Evolutionary conservation across 176 grass and related monocot genomes (phyloP).

Genomic region (maize (Zea mays)): DNA sequence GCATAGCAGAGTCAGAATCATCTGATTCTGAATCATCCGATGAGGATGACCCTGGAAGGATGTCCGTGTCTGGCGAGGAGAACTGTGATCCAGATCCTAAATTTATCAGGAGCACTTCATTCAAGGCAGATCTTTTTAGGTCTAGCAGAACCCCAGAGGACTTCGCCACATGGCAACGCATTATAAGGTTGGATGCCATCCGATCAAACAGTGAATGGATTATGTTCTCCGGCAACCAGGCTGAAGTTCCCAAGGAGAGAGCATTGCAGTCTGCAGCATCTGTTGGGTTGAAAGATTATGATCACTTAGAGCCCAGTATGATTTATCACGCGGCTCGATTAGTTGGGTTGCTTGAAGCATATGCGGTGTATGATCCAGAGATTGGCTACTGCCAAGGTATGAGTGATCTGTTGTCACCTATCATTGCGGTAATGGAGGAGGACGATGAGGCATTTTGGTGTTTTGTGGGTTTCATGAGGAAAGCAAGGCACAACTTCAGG

Average conservation of each 20-base stretch:
- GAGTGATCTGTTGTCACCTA: slow-evolving; percentile 93
- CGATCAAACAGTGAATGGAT: slow-evolving; percentile 81
- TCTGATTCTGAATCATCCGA: slow-evolving; percentile 84
- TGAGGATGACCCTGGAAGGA: slow-evolving; percentile 70
- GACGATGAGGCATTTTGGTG: slow-evolving; percentile 96
- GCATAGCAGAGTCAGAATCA: slow-evolving; percentile 66
- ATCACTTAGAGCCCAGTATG: slow-evolving; percentile 72
- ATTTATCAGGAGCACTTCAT: slow-evolving; percentile 52
- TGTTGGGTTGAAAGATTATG: slow-evolving; percentile 72
- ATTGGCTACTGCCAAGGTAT: slow-evolving; percentile 98
- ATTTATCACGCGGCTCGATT: slow-evolving; percentile 79
- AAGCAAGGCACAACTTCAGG: slow-evolving; percentile 92
- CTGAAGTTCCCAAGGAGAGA: slow-evolving; percentile 57
- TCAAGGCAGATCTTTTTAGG: slow-evolving; percentile 58
- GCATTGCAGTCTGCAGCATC: slow-evolving; percentile 55
- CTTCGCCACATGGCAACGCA: slow-evolving; percentile 84
- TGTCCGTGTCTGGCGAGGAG: slow-evolving; percentile 51
- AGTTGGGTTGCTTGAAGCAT: slow-evolving; percentile 79
- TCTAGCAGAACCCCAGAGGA: slow-evolving; percentile 66
- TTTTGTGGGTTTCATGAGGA: slow-evolving; percentile 93
- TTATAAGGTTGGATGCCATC: slow-evolving; percentile 89
- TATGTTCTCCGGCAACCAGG: slow-evolving; percentile 56
- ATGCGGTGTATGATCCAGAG: slow-evolving; percentile 79
- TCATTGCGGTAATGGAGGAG: slow-evolving; percentile 76
- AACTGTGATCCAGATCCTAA: slow-evolving; percentile 57